Evolutionary conservation across 169 alveolate genomes (phyloP).

Genomic region (Plasmodium knowlesi): DNA sequence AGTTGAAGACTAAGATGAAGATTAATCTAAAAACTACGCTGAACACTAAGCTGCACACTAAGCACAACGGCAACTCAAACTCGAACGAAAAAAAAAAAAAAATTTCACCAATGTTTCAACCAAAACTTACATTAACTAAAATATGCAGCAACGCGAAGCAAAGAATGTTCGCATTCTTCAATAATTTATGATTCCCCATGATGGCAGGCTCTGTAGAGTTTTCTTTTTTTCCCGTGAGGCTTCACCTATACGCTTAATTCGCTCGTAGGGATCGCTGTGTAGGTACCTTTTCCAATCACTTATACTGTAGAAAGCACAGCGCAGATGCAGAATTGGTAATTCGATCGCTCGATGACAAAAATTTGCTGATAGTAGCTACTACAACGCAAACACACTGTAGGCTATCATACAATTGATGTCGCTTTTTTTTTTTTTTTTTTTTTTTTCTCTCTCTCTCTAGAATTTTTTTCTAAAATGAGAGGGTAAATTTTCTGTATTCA

Average conservation of each 20-base stretch:
- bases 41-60: neutral
- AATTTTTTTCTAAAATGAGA: neutral
- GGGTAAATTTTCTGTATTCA: neutral
- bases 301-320: neutral
- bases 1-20: neutral
- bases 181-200: neutral
- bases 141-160: neutral
- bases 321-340: neutral
- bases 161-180: neutral
- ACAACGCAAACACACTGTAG: neutral
- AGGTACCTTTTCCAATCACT: neutral
- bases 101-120: neutral
- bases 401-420: neutral
- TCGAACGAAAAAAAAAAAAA: neutral
- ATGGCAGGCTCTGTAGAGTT: neutral
- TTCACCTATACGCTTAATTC: neutral
- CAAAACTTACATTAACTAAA: neutral
- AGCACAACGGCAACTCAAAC: neutral
- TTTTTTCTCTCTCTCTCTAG: too few relatives aligned
- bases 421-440: neutral
- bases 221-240: neutral
- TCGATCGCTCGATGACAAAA: neutral
- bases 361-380: neutral
- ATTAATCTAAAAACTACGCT: neutral
- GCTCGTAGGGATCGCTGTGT: neutral